Conservation (phyloP, 2,329 filamentous ascomycete genomes). For the Pyricularia sp. region DNA sequence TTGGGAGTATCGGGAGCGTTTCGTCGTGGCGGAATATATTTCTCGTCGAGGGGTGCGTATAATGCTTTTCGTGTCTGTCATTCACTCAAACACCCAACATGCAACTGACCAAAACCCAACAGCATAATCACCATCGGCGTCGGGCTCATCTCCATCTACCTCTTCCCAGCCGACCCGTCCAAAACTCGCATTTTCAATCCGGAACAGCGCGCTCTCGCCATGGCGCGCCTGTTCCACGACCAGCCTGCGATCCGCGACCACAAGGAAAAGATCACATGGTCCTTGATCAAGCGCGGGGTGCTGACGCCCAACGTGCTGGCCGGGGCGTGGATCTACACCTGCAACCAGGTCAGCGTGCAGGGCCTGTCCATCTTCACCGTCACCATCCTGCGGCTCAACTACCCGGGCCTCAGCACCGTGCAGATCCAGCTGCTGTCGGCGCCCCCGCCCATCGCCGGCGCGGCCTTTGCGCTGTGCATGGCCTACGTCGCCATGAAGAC, state of each 20-base stretch:
- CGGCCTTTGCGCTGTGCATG: constrained; percentile 13
- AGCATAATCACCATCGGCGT: not conserved
- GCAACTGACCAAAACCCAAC: not conserved
- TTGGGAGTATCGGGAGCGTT: constrained; percentile 12
- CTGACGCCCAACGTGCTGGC: constrained; percentile 14
- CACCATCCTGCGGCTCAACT: constrained; percentile 11
- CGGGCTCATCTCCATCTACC: constrained; percentile 6
- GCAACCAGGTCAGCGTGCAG: constrained; percentile 9
- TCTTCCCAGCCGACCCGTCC: constrained; percentile 11
- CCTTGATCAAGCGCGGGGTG: constrained; percentile 9
- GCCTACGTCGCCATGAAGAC: constrained; percentile 17
- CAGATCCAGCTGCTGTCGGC: constrained; percentile 15
- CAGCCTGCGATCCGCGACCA: constrained; percentile 14
- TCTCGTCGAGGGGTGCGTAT: constrained; percentile 8
- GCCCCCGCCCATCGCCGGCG: constrained; percentile 13
- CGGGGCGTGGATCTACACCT: constrained; percentile 14
- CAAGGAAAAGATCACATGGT: constrained; percentile 11
- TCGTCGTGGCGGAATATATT: constrained; percentile 8
- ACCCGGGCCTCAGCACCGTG: constrained; percentile 12
- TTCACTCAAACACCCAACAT: not conserved
- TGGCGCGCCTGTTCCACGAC: constrained; percentile 10
- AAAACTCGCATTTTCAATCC: constrained; percentile 9
- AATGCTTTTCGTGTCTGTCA: not conserved
- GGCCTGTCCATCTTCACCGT: constrained; percentile 6
- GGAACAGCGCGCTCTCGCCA: constrained; percentile 5